Conservation (phyloP, 106 monocot genomes). For the Allium fistulosum region DNA sequence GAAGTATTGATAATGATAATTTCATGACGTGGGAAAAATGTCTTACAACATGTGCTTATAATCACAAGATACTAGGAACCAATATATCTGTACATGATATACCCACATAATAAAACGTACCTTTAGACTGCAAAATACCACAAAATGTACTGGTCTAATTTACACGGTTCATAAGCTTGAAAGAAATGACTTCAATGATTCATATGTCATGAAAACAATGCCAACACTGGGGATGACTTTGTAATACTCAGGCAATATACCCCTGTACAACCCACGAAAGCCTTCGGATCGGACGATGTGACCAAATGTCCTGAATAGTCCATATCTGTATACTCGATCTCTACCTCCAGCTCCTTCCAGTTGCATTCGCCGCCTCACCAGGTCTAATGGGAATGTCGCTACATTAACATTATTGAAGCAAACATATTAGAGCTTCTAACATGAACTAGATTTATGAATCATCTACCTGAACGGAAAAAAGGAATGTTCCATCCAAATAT, state of each 20-base stretch:
- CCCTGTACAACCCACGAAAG: slow-evolving; percentile 56
- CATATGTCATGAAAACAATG: slow-evolving; percentile 77
- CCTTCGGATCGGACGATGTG: slow-evolving; percentile 58
- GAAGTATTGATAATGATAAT: no score
- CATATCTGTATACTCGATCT: slow-evolving; percentile 41
- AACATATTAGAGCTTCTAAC: background rate
- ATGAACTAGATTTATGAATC: background rate
- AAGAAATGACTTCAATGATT: slow-evolving; percentile 21
- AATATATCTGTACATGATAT: slow-evolving; percentile 1
- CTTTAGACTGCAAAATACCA: background rate
- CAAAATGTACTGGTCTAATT: no score
- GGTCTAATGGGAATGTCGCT: slow-evolving; percentile 76
- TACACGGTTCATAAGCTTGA: slow-evolving; percentile 2
- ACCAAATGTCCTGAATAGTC: slow-evolving; percentile 40
- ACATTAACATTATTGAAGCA: slow-evolving; percentile 15
- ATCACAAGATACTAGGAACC: background rate
- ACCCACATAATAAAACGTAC: background rate
- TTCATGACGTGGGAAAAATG: no score
- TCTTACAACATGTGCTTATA: background rate
- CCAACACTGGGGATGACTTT: slow-evolving; percentile 69
- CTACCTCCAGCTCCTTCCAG: slow-evolving; percentile 65
- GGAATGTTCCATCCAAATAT: no score
- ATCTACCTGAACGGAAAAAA: no score
- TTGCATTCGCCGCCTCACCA: slow-evolving; percentile 63
- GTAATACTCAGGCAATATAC: slow-evolving; percentile 57